phyloP scores from a whole-genome alignment of 768 basidiomycete species.

The Pulveroboletus sp. region DNA sequence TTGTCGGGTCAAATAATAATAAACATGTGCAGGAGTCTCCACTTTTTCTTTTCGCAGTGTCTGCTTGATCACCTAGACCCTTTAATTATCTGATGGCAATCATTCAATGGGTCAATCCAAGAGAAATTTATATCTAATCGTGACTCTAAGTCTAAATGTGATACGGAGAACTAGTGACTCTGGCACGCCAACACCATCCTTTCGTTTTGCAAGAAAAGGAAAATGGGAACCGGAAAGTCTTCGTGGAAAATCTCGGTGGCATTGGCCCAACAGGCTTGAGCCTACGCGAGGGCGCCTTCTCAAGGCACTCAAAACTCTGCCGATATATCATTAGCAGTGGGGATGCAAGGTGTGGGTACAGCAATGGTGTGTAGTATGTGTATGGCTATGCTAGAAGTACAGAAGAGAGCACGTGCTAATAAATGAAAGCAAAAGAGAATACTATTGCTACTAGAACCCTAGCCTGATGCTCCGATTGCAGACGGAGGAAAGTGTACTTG shows the following conservation, averaged over 20 bases:
- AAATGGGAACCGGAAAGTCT: slow-evolving; percentile 5
- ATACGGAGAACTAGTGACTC: neutral
- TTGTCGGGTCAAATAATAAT: slow-evolving; percentile 5
- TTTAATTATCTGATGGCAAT: slow-evolving; percentile 2
- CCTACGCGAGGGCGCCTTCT: neutral
- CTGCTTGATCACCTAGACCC: slow-evolving; percentile 13
- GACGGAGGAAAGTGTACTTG: slow-evolving; percentile 18
- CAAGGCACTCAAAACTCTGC: neutral
- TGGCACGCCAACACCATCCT: slow-evolving; percentile 16
- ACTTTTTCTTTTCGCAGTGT: slow-evolving; percentile 18
- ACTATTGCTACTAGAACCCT: slow-evolving; percentile 4
- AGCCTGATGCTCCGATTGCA: slow-evolving; percentile 22
- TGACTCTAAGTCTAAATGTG: slow-evolving; percentile 28
- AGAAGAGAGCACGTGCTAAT: slow-evolving; percentile 15
- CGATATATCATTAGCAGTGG: slow-evolving; percentile 18
- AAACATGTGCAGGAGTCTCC: slow-evolving; percentile 6
- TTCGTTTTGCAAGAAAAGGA: slow-evolving; percentile 3
- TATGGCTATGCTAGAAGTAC: slow-evolving; percentile 27
- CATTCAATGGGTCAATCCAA: slow-evolving; percentile 15
- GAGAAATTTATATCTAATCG: slow-evolving; percentile 23
- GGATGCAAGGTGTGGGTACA: slow-evolving; percentile 19
- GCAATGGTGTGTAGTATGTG: slow-evolving; percentile 11
- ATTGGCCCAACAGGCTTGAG: too few relatives aligned
- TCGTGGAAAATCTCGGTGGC: slow-evolving; percentile 6
- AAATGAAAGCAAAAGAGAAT: slow-evolving; percentile 12